A percentile compares a stretch with the other conserved stretches of the same genome.
Evolutionary conservation across 2,329 filamentous ascomycete genomes (phyloP).

Genomic region (Alternaria solani): DNA sequence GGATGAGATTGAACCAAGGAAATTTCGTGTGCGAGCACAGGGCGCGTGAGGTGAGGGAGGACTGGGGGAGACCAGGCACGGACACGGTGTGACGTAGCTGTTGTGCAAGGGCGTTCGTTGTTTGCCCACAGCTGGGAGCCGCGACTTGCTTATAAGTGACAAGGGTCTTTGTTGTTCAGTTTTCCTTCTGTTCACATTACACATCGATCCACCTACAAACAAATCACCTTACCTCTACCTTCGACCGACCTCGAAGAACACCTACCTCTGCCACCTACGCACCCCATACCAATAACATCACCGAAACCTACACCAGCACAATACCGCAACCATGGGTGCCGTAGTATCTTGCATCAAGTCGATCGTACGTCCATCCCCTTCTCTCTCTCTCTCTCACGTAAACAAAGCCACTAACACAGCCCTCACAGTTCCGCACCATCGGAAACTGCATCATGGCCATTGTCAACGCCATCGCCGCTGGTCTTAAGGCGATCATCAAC

Average conservation of each 20-base stretch:
- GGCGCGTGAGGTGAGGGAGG: not conserved
- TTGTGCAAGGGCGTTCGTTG: conserved; percentile 7
- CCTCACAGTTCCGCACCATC: conserved; percentile 55
- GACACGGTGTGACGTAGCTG: conserved; percentile 17
- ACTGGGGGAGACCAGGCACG: conserved; percentile 12
- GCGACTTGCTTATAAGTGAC: conserved; percentile 9
- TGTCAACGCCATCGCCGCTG: conserved; percentile 56
- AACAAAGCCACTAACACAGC: not conserved
- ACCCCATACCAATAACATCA: not conserved
- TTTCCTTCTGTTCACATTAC: not conserved
- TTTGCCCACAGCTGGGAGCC: not conserved
- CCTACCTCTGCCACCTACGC: not conserved
- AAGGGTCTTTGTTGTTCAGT: conserved; percentile 55
- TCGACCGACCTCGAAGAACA: not conserved
- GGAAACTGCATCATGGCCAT: conserved; percentile 57
- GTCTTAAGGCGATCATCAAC: conserved; percentile 58
- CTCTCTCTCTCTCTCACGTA: not conserved
- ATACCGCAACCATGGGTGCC: conserved; percentile 73
- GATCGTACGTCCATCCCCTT: conserved; percentile 63
- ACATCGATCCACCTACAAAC: not conserved
- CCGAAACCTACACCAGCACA: conserved; percentile 14
- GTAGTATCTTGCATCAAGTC: conserved; percentile 71
- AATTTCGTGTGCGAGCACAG: not conserved
- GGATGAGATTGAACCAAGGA: conserved; percentile 4
- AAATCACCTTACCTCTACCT: not conserved